Conservation (phyloP, 2,329 filamentous ascomycete species). For the Sporothrix pallida region DNA sequence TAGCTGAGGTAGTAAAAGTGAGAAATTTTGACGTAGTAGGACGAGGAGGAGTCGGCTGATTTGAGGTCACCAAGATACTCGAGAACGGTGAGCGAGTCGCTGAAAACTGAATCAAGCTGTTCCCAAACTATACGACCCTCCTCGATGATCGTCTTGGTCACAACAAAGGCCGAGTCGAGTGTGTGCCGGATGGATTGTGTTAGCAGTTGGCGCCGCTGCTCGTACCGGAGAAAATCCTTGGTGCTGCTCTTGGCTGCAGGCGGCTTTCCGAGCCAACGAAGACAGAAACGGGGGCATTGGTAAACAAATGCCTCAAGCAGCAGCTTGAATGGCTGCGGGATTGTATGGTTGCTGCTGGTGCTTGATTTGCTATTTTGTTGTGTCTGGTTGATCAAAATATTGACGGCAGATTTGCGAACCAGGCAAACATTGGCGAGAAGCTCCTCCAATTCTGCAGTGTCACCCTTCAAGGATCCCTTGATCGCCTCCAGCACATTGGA, state of each 20-base stretch:
- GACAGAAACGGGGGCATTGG: constrained; percentile 64
- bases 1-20: constrained; percentile 73
- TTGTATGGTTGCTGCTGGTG: background rate
- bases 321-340: constrained; percentile 39
- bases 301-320: constrained; percentile 63
- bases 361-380: background rate
- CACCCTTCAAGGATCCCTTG: constrained; percentile 65
- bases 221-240: constrained; percentile 65
- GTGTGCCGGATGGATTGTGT: constrained; percentile 60
- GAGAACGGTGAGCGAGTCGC: constrained; percentile 61
- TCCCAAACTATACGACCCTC: constrained; percentile 58
- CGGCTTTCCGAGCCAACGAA: constrained; percentile 66
- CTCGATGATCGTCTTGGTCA: constrained; percentile 60
- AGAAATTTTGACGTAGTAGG: constrained; percentile 69
- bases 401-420: constrained; percentile 60
- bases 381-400: constrained; percentile 48
- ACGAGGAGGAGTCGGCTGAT: constrained; percentile 40
- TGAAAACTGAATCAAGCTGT: constrained; percentile 60
- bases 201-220: constrained; percentile 62
- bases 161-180: constrained; percentile 65
- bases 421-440: constrained; percentile 62
- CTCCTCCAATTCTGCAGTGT: constrained; percentile 64
- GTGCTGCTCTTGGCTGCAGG: constrained; percentile 57
- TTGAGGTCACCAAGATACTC: constrained; percentile 56
- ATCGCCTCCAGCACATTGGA: constrained; percentile 58